phyloP scores from a whole-genome alignment of 768 basidiomycete genomes.

The Agaricus subrufescens region DNA sequence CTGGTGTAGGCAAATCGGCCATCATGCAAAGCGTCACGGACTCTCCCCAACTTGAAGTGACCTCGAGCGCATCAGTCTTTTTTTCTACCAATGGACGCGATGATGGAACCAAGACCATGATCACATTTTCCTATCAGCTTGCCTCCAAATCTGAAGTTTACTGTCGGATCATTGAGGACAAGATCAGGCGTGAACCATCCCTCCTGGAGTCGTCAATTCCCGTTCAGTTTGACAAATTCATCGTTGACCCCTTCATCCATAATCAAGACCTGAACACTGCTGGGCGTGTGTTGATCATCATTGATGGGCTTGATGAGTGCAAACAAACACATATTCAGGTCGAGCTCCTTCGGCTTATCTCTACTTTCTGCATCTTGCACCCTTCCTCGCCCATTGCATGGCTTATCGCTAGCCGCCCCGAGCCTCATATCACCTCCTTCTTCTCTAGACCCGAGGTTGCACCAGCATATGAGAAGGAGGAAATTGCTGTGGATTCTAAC shows the following conservation, averaged over 20 bases:
- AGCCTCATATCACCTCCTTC: no score
- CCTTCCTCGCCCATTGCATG: no score
- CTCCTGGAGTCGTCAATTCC: neutral
- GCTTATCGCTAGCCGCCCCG: no score
- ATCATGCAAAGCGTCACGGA: neutral
- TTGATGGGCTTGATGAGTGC: neutral
- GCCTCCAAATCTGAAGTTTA: neutral
- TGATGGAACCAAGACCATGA: neutral
- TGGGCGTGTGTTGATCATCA: neutral
- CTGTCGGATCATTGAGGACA: no score
- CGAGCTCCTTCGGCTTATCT: no score
- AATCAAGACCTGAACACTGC: neutral
- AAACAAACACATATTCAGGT: no score
- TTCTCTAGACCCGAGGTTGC: no score
- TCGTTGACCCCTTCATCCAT: neutral
- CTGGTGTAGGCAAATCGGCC: neutral
- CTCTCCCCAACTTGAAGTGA: no score
- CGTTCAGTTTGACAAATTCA: neutral
- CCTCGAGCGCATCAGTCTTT: neutral
- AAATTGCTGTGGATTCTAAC: no score
- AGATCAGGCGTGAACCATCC: no score
- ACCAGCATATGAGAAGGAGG: no score
- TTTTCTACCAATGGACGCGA: neutral
- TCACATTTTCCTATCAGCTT: constrained; percentile 9
- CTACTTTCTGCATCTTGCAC: no score